Conservation (phyloP, 805 yeast species). For the Kuraishia capsulata region DNA sequence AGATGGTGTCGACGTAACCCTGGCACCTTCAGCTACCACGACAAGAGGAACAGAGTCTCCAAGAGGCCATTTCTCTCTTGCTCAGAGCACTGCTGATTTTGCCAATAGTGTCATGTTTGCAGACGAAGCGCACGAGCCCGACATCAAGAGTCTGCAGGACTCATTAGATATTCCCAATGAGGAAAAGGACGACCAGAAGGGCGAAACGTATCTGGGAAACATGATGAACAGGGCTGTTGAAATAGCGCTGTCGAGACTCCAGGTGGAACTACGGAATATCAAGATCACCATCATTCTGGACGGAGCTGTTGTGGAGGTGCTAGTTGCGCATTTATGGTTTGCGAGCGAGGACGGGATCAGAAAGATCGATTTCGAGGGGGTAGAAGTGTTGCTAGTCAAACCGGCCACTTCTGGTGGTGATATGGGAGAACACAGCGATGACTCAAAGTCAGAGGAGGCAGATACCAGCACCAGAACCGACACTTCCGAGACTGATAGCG, state of each 20-base stretch:
- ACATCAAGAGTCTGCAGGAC: constrained; percentile 14
- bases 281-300: constrained; percentile 42
- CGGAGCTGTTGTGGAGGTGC: constrained; percentile 23
- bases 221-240: constrained; percentile 58
- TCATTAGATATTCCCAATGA: constrained; percentile 17
- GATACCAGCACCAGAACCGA: background rate
- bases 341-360: constrained; percentile 38
- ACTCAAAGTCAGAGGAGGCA: constrained; percentile 2
- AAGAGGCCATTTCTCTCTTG: constrained; percentile 39
- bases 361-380: constrained; percentile 27
- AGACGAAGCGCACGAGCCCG: constrained; percentile 23
- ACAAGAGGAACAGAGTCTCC: constrained; percentile 8
- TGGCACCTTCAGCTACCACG: constrained; percentile 21
- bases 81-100: constrained; percentile 67
- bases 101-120: constrained; percentile 50
- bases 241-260: constrained; percentile 53
- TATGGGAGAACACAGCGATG: constrained; percentile 4
- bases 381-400: constrained; percentile 28
- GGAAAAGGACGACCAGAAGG: constrained; percentile 8
- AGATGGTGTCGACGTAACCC: constrained; percentile 40
- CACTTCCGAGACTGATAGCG: constrained; percentile 4
- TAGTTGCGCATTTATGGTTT: constrained; percentile 22
- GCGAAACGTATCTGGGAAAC: constrained; percentile 27
- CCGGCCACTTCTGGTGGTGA: constrained; percentile 27
- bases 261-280: constrained; percentile 37